A percentile compares a stretch with the other conserved stretches of the same genome.
phyloP scores from a whole-genome alignment of 306 rosid species.

The Pyrus betulifolia region DNA sequence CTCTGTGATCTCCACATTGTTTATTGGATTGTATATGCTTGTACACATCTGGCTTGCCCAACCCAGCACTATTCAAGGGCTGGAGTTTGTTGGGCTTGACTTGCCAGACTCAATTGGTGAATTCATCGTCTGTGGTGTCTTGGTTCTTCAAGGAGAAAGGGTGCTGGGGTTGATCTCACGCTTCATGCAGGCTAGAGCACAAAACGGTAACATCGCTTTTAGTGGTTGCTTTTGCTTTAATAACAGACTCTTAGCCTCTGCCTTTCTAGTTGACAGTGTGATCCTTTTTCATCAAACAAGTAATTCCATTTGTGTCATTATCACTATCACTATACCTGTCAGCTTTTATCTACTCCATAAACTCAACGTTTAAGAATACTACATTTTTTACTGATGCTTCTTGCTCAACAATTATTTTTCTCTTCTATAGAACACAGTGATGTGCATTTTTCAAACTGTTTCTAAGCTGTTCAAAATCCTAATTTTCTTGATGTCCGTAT shows the following conservation, averaged over 20 bases:
- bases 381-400: neutral
- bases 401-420: neutral
- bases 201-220: slow-evolving; percentile 46
- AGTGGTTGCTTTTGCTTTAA: neutral
- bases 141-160: slow-evolving; percentile 89
- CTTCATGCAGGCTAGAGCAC: slow-evolving; percentile 84
- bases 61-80: slow-evolving; percentile 75
- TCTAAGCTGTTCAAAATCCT: neutral
- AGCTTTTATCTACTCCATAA: neutral
- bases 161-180: slow-evolving; percentile 75
- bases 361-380: neutral
- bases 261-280: neutral
- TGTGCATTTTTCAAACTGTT: neutral
- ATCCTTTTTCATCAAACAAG: neutral
- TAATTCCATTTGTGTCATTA: neutral
- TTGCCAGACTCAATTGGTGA: slow-evolving; percentile 94
- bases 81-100: slow-evolving; percentile 94
- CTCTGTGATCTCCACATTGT: slow-evolving; percentile 50
- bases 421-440: neutral
- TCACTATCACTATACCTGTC: neutral
- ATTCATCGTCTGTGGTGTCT: slow-evolving; percentile 64
- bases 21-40: slow-evolving; percentile 68
- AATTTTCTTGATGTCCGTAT: slow-evolving; percentile 2
- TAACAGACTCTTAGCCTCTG: neutral
- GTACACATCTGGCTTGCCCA: slow-evolving; percentile 72